Evolutionary conservation across 1,284 basidiomycete species (phyloP), one percentile per base, ranked within the genome.

Genomic region (Serendipita sp.): DNA sequence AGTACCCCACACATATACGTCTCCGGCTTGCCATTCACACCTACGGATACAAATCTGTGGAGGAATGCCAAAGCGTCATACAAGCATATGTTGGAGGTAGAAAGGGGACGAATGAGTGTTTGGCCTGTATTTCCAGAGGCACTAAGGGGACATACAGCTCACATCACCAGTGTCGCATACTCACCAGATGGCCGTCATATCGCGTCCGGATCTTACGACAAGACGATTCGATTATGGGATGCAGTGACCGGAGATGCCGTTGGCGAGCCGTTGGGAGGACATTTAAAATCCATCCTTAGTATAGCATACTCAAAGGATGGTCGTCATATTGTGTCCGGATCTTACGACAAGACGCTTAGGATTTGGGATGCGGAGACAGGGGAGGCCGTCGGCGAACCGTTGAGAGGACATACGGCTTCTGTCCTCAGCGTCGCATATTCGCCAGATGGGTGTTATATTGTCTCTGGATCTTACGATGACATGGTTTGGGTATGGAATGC

Each of bases 391-490:
- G 17, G 42, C 17, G 42, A 17, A 17, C 42, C 42, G 1, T 17
- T 44, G 42, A 44, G 42, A 12, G 42, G 42, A 44, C 42, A 44
- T 17, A 13, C 42, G 42, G 42, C 12, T 44, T 44, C 17, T 12
- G 42, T 44, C 42, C 12, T 12, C 13, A 49, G 47, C 15, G 15
- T 49, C 5, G 15, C 47, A 49, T 49, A 49, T 15, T 49, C 47
- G 1, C 47, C 47, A 8, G 29, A 49, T n/a, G 47, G 17, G 6
- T 8, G 29, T 22, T 30, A 30, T 49, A 49, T 64, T 64, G 44
- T 53, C 10, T 75, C 76, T 4, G 72, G 70, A 22, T 74, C 76
- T 2, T 69, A 71, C 55, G 70, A 76, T 45, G 65, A 68, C 15
- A 68, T 64, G 0, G 67, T 75, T 41, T 29, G 58, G 22, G 2